Base-by-base conservation (phyloP, 2,329 filamentous ascomycete species). In the Parafenestella ontariensis region DNA sequence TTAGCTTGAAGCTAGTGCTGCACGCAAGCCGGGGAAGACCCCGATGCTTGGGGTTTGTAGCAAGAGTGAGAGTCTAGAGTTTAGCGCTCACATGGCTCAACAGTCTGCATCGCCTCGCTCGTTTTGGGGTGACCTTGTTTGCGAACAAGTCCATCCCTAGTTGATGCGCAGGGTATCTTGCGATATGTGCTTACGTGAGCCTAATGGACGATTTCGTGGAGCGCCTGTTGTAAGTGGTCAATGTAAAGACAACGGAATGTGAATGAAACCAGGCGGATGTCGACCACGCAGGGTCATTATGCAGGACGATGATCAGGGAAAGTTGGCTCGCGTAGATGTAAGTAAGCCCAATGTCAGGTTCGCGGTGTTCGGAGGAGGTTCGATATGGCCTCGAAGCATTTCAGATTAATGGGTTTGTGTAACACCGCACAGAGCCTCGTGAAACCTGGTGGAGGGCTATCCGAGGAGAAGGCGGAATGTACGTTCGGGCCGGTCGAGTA, bases 21-120 rank as follows among this genome's bases (percentile, higher is more conserved):
- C 58, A 57, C 26, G 33, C 37, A 33, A 44, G 44, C 34, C 61
- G 59, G 61, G 61, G 59, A 59, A 61, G 37, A 33, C 39, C 51
- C 61, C 61, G 59, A 42, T 31, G 29, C 47, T 44, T 56, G 52
- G 54, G 52, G 48, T 40, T 20, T 37, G 26, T 20, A 34, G 45
- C 39, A 50, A n/a, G n/a, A n/a, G 33, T 44, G 37, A 39, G n/a
- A 51, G 48, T 37, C 55, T 34, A 45, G 26, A 47, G 47, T 46
- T 47, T 54, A 51, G 55, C 47, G 37, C 52, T 55, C 52, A 49
- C 44, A 55, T 58, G 55, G 51, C 52, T 55, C 47, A 49, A 52
- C 54, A 45, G 43, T 49, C 31, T 56, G 23, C 40, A 46, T 54
- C 49, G 54, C 49, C 49, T 53, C 50, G 54, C 54, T 56, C 45